Conservation (phyloP, 1,284 basidiomycete species). For the Athelia sp. region DNA sequence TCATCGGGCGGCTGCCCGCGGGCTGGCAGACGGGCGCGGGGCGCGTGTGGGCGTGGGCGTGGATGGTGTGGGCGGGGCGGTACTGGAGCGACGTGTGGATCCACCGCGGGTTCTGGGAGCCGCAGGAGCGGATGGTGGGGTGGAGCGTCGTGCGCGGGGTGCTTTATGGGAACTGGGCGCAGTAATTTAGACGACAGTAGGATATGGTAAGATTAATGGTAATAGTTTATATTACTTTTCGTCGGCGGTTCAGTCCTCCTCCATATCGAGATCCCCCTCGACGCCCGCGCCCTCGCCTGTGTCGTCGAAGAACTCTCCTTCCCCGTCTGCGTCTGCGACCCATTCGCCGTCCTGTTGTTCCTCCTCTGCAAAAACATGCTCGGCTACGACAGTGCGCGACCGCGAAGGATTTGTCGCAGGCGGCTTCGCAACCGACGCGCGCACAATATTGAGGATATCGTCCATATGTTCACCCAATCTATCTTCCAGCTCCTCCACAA, state of each 20-base stretch:
- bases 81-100: conserved; percentile 15
- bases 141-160: conserved; percentile 12
- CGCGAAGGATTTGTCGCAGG: neutral
- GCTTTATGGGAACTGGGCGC: conserved; percentile 10
- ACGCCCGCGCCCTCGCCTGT: conserved; percentile 61
- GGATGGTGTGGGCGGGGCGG: conserved; percentile 13
- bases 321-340: conserved; percentile 23
- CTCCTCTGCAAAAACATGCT: conserved; percentile 21
- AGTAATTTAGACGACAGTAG: neutral
- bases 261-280: conserved; percentile 70
- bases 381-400: conserved; percentile 10
- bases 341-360: conserved; percentile 25
- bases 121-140: conserved; percentile 8
- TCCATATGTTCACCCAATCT: conserved; percentile 72
- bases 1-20: conserved; percentile 7
- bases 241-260: conserved; percentile 39
- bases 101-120: conserved; percentile 10
- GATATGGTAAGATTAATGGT: too few species aligned
- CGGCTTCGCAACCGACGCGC: conserved; percentile 34
- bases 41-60: conserved; percentile 13
- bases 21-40: neutral
- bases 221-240: too few species aligned
- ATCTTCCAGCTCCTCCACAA: conserved; percentile 87
- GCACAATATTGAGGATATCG: conserved; percentile 60
- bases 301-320: conserved; percentile 48